Conservation (phyloP, 495 filamentous ascomycete genomes). For the Annulohypoxylon nitens region DNA sequence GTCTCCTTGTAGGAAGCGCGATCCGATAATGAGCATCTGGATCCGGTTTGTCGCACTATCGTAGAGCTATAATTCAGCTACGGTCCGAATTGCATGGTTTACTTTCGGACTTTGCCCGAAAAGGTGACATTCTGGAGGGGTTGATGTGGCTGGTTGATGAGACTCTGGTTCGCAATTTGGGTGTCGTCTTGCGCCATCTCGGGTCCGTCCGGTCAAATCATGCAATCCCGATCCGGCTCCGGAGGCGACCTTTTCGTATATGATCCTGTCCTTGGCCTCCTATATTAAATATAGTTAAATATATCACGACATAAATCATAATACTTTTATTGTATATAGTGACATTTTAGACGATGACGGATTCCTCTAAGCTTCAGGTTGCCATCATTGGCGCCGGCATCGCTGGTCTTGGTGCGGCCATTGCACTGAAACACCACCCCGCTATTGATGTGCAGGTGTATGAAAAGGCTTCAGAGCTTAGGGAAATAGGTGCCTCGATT, state of each 20-base stretch:
- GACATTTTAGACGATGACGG: slow-evolving; percentile 20
- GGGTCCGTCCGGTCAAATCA: slow-evolving; percentile 32
- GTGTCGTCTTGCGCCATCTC: slow-evolving; percentile 35
- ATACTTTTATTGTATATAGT: background rate
- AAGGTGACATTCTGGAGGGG: slow-evolving; percentile 21
- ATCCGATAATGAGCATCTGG: background rate
- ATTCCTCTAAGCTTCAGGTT: slow-evolving; percentile 49
- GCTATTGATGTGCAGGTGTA: slow-evolving; percentile 60
- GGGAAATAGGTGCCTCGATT: slow-evolving; percentile 65
- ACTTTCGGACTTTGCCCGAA: slow-evolving; percentile 17
- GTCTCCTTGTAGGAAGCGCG: slow-evolving; percentile 25
- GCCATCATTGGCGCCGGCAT: slow-evolving; percentile 64
- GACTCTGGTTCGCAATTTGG: slow-evolving; percentile 31
- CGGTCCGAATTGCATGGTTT: slow-evolving; percentile 16
- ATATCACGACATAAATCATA: background rate
- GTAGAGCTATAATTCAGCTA: background rate
- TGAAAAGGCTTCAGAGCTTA: slow-evolving; percentile 60
- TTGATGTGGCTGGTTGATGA: slow-evolving; percentile 26
- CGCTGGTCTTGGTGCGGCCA: slow-evolving; percentile 62
- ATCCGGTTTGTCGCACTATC: slow-evolving; percentile 5
- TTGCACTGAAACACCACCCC: slow-evolving; percentile 56
- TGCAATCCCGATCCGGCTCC: slow-evolving; percentile 30
- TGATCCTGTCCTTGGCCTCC: background rate
- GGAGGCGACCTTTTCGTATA: slow-evolving; percentile 17
- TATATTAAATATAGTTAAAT: background rate